These are phyloP conservation scores for Crithidia acanthocephali DNA, from an alignment of 208 protist genomes.

Conservation along the genomic window DNA sequence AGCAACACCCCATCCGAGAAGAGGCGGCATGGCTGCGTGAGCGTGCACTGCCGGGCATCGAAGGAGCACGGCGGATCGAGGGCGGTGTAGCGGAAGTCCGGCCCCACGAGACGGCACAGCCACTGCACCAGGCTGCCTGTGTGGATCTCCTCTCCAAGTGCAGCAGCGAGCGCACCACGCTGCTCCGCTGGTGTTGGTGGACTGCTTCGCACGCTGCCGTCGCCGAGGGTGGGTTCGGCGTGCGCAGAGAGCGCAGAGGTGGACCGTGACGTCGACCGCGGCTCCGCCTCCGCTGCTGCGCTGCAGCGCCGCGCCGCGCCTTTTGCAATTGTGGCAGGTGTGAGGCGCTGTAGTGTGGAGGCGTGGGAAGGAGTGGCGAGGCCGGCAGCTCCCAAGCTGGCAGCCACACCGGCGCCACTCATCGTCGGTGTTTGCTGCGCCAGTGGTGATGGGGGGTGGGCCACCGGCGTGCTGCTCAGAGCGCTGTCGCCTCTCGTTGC, in stretches of 20 bases:
- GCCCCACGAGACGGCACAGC: conserved; percentile 51
- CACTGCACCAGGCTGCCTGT: conserved; percentile 34
- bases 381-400: too few species aligned
- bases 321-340: conserved; percentile 13
- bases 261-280: background rate
- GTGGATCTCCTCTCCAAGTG: background rate
- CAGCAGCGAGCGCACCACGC: background rate
- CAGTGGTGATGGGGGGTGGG: background rate
- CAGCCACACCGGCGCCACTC: background rate
- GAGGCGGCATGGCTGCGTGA: conserved; percentile 37
- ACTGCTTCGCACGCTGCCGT: background rate
- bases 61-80: conserved; percentile 52
- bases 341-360: background rate
- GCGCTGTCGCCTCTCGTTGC: background rate
- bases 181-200: background rate
- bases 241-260: background rate
- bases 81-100: conserved; percentile 51
- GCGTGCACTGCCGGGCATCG: conserved; percentile 6
- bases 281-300: background rate
- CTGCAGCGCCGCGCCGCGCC: background rate
- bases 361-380: background rate
- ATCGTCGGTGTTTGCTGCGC: conserved; percentile 3
- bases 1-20: conserved; percentile 85
- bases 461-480: background rate
- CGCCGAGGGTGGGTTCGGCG: background rate